Conservation (phyloP, 805 yeast genomes). For the Kuraishia hungarica region DNA sequence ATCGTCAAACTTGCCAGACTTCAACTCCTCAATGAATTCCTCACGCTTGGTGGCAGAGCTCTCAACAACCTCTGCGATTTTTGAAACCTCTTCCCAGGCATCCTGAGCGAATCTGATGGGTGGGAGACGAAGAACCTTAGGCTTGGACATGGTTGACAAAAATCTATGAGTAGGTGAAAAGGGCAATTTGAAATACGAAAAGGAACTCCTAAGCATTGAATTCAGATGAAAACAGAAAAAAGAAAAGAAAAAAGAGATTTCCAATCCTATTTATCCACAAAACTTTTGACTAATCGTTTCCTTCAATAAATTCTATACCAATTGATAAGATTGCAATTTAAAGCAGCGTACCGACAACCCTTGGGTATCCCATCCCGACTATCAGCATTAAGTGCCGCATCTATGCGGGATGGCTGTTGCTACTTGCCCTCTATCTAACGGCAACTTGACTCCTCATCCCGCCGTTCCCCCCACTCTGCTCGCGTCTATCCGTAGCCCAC, state of each 20-base stretch:
- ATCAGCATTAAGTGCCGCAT: neutral
- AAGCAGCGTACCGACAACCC: neutral
- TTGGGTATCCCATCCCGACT: neutral
- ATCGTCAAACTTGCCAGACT: slow-evolving; percentile 24
- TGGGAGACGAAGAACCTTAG: slow-evolving; percentile 62
- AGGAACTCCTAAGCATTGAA: neutral
- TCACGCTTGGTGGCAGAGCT: slow-evolving; percentile 29
- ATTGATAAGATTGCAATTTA: neutral
- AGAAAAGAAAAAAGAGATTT: neutral
- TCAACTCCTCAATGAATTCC: slow-evolving; percentile 29
- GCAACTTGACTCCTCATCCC: neutral
- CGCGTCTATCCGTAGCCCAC: neutral
- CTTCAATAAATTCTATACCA: neutral
- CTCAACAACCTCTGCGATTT: slow-evolving; percentile 39
- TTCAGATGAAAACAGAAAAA: neutral
- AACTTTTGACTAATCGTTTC: neutral
- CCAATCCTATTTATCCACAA: neutral
- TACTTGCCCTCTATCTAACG: neutral
- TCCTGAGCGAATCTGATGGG: slow-evolving; percentile 48
- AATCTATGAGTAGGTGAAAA: slow-evolving; percentile 5
- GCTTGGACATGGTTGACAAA: slow-evolving; percentile 26
- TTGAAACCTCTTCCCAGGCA: slow-evolving; percentile 53
- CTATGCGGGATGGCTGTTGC: neutral
- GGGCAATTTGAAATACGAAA: neutral
- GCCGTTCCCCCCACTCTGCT: neutral